phyloP scores from a whole-genome alignment of 2,329 filamentous ascomycete genomes.

The Chalaropsis thielavioides region DNA sequence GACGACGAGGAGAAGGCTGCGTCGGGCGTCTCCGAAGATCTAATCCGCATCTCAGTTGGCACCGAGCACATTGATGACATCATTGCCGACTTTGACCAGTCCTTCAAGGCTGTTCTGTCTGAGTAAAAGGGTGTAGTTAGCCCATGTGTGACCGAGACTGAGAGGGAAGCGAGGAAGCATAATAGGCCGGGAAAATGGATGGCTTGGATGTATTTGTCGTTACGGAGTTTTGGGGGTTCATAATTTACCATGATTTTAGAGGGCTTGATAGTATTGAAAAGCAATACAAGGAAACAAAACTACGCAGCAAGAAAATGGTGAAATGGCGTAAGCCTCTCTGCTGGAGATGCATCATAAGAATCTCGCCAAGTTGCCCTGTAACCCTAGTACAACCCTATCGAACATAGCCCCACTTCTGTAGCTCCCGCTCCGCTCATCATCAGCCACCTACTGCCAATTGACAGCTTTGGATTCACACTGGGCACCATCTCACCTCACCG shows the following conservation, averaged over 20 bases:
- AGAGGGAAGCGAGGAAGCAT: background rate
- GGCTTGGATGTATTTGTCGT: background rate
- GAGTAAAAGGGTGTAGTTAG: background rate
- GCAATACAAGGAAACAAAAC: background rate
- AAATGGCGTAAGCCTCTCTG: too few species aligned
- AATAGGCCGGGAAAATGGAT: constrained; percentile 23
- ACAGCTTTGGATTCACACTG: background rate
- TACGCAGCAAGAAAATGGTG: background rate
- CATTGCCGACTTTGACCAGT: constrained; percentile 87
- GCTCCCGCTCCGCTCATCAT: background rate
- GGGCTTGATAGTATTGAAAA: background rate
- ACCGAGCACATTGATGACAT: constrained; percentile 97
- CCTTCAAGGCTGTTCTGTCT: constrained; percentile 47
- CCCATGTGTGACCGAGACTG: too few species aligned
- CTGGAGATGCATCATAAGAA: too few species aligned
- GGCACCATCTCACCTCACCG: background rate
- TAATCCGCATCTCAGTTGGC: constrained; percentile 88
- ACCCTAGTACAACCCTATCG: background rate
- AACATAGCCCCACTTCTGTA: background rate
- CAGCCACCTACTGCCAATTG: background rate
- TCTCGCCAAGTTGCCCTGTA: too few species aligned
- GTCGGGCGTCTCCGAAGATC: constrained; percentile 65
- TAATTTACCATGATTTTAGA: background rate
- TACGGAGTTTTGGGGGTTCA: background rate
- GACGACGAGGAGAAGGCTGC: constrained; percentile 62